A percentile compares a stretch with the other conserved stretches of the same genome.
These are phyloP conservation scores for Ensete ventricosum DNA, from an alignment of 176 grass and related monocot species.

Conservation along the genomic window DNA sequence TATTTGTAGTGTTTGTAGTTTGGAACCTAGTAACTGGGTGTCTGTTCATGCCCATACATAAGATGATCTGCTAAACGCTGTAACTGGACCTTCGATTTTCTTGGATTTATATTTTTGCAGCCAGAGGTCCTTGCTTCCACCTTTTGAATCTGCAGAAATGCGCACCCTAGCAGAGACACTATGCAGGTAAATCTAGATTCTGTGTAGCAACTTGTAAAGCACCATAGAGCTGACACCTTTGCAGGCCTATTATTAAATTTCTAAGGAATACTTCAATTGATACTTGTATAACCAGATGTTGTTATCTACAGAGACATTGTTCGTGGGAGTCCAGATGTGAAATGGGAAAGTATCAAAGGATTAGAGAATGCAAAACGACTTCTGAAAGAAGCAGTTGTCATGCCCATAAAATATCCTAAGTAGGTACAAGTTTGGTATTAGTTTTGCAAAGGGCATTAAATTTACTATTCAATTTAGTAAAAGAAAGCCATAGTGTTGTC, in stretches of 20 bases:
- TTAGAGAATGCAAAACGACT: slow-evolving; percentile 81
- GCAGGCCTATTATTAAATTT: background rate
- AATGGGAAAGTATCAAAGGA: slow-evolving; percentile 98
- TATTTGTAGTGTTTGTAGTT: background rate
- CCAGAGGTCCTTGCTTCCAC: slow-evolving; percentile 72
- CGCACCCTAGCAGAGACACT: slow-evolving; percentile 77
- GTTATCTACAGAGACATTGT: slow-evolving; percentile 62
- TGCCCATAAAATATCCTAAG: slow-evolving; percentile 99
- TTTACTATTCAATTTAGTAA: background rate
- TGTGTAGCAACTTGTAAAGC: too few relatives aligned
- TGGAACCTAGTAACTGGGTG: background rate
- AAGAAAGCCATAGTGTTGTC: background rate
- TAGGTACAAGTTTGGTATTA: slow-evolving; percentile 28
- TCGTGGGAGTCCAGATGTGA: slow-evolving; percentile 88
- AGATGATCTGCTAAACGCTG: background rate
- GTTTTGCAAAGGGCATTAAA: background rate
- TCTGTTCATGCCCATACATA: background rate
- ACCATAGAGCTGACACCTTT: too few relatives aligned
- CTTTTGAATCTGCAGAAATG: slow-evolving; percentile 80
- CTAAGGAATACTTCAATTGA: too few relatives aligned
- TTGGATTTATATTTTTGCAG: slow-evolving; percentile 34
- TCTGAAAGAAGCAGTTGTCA: slow-evolving; percentile 90
- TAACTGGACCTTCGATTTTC: slow-evolving; percentile 3
- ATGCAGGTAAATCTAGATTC: slow-evolving; percentile 42
- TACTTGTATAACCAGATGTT: background rate